phyloP scores from a whole-genome alignment of 78 protist genomes.

The Guillardia theta region DNA sequence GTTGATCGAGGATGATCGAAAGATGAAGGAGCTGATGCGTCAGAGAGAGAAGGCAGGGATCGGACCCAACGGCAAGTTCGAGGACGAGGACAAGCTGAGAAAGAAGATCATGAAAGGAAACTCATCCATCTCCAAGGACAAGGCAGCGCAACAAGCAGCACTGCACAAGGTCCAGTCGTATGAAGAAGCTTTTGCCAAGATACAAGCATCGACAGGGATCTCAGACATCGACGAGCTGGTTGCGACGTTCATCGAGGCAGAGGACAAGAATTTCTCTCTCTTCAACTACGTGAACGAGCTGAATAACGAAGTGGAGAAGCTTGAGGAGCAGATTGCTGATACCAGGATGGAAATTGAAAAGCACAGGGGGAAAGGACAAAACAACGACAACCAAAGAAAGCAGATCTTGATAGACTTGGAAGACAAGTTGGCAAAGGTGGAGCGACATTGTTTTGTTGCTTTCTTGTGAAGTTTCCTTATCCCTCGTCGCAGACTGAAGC shows the following conservation, averaged over 20 bases:
- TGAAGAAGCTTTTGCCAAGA: slow-evolving; percentile 75
- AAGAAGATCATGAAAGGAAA: background rate
- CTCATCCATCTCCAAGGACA: slow-evolving; percentile 34
- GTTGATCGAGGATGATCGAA: slow-evolving; percentile 41
- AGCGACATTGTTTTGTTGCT: too few relatives aligned
- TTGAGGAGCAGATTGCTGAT: slow-evolving; percentile 55
- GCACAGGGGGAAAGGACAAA: background rate
- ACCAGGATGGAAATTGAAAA: slow-evolving; percentile 39
- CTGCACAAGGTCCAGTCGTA: slow-evolving; percentile 52
- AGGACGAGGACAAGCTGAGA: slow-evolving; percentile 6
- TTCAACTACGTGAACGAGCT: slow-evolving; percentile 77
- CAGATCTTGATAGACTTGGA: slow-evolving; percentile 43
- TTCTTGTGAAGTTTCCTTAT: too few relatives aligned
- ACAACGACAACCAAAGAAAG: slow-evolving; percentile 54
- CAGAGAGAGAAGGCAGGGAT: slow-evolving; percentile 31
- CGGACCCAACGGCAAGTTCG: background rate
- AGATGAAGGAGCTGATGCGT: slow-evolving; percentile 8
- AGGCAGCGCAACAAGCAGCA: slow-evolving; percentile 25
- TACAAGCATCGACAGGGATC: slow-evolving; percentile 77
- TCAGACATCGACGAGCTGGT: slow-evolving; percentile 69
- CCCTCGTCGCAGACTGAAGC: too few relatives aligned
- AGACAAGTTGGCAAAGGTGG: background rate
- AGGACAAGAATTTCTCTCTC: slow-evolving; percentile 75
- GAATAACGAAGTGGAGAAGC: slow-evolving; percentile 61
- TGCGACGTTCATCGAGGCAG: slow-evolving; percentile 56